A percentile compares a stretch with the other conserved stretches of the same genome.
Conservation (phyloP, 164 flowering plant genomes). For the Aristolochia fimbriata region DNA sequence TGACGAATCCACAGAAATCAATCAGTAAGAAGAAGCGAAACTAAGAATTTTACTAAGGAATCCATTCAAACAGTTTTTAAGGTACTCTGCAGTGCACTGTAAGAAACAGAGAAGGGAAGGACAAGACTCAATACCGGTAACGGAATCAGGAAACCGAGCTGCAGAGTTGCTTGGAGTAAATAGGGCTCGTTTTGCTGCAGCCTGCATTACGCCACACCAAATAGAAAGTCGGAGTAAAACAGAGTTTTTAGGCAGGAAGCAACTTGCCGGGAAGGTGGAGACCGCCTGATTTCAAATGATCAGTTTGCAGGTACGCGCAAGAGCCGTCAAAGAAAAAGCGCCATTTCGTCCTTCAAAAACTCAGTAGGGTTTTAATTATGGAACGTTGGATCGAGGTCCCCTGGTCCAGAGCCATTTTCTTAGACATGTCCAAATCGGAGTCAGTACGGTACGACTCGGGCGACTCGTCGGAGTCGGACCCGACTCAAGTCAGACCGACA, state of each 20-base stretch:
- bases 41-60: no score
- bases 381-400: no score
- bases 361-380: no score
- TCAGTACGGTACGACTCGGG: no score
- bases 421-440: no score
- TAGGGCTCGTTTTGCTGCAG: constrained; percentile 4
- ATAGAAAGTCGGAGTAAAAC: not conserved
- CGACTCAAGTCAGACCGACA: no score
- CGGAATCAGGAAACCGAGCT: constrained; percentile 5
- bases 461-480: no score
- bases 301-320: not conserved
- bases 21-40: no score
- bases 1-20: no score
- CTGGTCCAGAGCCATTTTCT: no score
- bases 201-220: constrained; percentile 9
- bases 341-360: no score
- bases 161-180: constrained; percentile 6
- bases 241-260: not conserved
- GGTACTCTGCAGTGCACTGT: not conserved
- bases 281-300: not conserved
- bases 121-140: not conserved
- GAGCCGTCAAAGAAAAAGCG: no score
- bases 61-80: not conserved
- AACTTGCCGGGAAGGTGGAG: not conserved
- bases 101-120: not conserved